These are phyloP conservation scores for Pichia kudriavzevii DNA, from an alignment of 1,139 yeast genomes.

Conservation along the genomic window DNA sequence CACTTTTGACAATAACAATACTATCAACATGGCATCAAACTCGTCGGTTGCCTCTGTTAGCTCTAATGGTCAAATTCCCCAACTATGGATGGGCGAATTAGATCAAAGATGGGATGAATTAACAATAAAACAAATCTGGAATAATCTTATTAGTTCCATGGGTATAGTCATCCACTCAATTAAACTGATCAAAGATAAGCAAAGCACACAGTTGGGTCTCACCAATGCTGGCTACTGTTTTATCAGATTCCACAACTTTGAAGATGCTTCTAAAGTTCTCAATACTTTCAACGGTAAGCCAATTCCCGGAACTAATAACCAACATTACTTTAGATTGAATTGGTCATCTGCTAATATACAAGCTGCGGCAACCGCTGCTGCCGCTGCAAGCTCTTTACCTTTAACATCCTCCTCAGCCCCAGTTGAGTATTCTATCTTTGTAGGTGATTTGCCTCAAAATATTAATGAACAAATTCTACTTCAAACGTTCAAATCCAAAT, in stretches of 20 bases:
- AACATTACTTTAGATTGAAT: slow-evolving; percentile 53
- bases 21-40: no score
- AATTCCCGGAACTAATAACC: slow-evolving; percentile 51
- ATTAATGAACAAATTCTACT: slow-evolving; percentile 64
- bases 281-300: slow-evolving; percentile 51
- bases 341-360: slow-evolving; percentile 51
- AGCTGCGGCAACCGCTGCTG: slow-evolving; percentile 18
- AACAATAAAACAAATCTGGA: slow-evolving; percentile 55
- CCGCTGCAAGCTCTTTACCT: slow-evolving; percentile 10
- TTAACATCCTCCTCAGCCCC: slow-evolving; percentile 7
- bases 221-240: slow-evolving; percentile 71
- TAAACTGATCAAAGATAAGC: slow-evolving; percentile 32
- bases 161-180: slow-evolving; percentile 29
- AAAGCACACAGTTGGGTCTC: slow-evolving; percentile 24
- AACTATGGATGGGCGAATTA: slow-evolving; percentile 72
- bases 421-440: slow-evolving; percentile 55
- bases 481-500: slow-evolving; percentile 57
- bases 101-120: slow-evolving; percentile 68
- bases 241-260: slow-evolving; percentile 54
- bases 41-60: no score
- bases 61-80: slow-evolving; percentile 24
- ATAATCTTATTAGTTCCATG: slow-evolving; percentile 26
- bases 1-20: no score
- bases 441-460: slow-evolving; percentile 70
- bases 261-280: slow-evolving; percentile 60